Percentiles rank a stretch among this genome's conserved stretches.
Conservation (phyloP, 1,284 basidiomycete genomes). For the Paramarasmius palmivorus region DNA sequence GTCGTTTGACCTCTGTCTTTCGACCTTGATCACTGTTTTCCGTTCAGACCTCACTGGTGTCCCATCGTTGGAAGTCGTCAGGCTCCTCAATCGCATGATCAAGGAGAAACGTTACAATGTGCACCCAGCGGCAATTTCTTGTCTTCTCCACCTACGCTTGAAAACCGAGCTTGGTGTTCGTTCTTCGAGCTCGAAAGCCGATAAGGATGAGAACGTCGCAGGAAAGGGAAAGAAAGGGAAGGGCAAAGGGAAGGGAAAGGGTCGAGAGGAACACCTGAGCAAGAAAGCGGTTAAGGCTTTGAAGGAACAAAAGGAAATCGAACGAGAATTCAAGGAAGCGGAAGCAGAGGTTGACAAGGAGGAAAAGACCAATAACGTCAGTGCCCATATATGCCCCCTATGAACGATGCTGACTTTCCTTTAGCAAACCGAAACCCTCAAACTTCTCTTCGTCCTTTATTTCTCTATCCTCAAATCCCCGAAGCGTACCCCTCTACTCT, state of each 20-base stretch:
- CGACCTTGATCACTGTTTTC: constrained; percentile 82
- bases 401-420: constrained; percentile 9
- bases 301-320: constrained; percentile 85
- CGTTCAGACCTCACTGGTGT: constrained; percentile 77
- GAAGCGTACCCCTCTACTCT: constrained; percentile 79
- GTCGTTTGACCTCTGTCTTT: constrained; percentile 82
- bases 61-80: constrained; percentile 87
- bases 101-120: constrained; percentile 92
- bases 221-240: constrained; percentile 49
- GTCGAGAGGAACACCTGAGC: constrained; percentile 70
- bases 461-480: constrained; percentile 95
- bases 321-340: constrained; percentile 90
- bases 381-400: constrained; percentile 31
- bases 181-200: constrained; percentile 65
- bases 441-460: constrained; percentile 96
- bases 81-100: constrained; percentile 93
- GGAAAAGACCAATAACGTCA: constrained; percentile 80
- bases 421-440: constrained; percentile 97
- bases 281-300: constrained; percentile 83
- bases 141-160: constrained; percentile 85
- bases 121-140: constrained; percentile 86
- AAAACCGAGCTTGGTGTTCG: constrained; percentile 85
- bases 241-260: constrained; percentile 61
- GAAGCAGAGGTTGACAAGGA: constrained; percentile 94
- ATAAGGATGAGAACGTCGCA: constrained; percentile 53